phyloP scores from a whole-genome alignment of 108 stramenopile genomes.

The Nitzschia inconspicua region DNA sequence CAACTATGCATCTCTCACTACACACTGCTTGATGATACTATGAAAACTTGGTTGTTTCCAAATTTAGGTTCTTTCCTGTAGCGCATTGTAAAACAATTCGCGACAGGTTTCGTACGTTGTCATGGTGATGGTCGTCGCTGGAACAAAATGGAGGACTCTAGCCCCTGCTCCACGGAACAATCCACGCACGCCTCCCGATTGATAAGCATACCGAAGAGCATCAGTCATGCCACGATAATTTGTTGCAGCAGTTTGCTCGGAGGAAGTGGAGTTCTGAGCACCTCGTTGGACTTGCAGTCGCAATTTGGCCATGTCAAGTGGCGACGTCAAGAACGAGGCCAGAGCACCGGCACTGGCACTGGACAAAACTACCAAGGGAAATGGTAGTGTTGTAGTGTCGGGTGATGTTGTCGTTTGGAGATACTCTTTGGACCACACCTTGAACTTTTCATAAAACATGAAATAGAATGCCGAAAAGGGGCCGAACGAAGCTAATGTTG shows the following conservation, averaged over 20 bases:
- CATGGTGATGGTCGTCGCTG: conserved; percentile 94
- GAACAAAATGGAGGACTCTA: conserved; percentile 89
- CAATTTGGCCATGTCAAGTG: conserved; percentile 96
- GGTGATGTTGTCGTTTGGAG: neutral
- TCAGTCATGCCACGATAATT: conserved; percentile 68
- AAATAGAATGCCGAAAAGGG: conserved; percentile 97
- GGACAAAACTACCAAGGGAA: conserved; percentile 60
- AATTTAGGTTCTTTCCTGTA: too few species aligned
- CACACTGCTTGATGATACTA: too few species aligned
- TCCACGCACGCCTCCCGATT: conserved; percentile 69
- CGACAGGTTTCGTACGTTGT: conserved; percentile 83
- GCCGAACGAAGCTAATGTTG: conserved; percentile 94
- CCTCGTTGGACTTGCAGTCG: conserved; percentile 89
- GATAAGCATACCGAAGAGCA: conserved; percentile 50
- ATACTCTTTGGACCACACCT: conserved; percentile 36
- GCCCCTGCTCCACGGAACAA: conserved; percentile 94
- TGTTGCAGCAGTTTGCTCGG: neutral
- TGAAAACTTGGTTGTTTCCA: too few species aligned
- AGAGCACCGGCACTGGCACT: conserved; percentile 85
- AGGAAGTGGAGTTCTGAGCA: conserved; percentile 2
- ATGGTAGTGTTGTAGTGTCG: conserved; percentile 42
- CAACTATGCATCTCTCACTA: too few species aligned
- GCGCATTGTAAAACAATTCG: conserved; percentile 21
- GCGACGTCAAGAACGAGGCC: conserved; percentile 94
- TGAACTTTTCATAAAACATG: conserved; percentile 90